A percentile compares a stretch with the other conserved stretches of the same genome.
phyloP scores from a whole-genome alignment of 768 basidiomycete species.

The Mycena galericulata region DNA sequence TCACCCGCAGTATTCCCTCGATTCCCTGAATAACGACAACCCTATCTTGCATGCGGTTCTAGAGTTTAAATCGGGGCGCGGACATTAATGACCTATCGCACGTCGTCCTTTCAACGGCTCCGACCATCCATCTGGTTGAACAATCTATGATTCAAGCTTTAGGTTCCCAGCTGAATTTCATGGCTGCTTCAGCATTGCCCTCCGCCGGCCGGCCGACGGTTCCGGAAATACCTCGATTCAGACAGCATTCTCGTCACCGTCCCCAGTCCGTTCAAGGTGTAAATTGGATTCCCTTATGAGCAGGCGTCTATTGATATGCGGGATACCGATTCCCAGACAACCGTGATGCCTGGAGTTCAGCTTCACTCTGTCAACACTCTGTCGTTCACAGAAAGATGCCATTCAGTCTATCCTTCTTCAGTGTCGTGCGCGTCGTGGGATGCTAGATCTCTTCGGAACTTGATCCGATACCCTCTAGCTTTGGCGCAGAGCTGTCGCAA shows the following conservation, averaged over 20 bases:
- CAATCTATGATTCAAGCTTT: conserved; percentile 4
- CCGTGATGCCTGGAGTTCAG: not conserved
- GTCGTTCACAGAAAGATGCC: not conserved
- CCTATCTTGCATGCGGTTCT: conserved; percentile 1
- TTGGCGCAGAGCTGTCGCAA: not conserved
- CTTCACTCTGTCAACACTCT: not conserved
- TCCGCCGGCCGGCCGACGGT: too few species aligned
- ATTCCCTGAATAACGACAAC: not conserved
- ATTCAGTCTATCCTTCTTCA: not conserved
- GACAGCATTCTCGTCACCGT: too few species aligned
- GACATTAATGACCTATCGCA: not conserved
- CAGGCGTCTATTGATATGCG: too few species aligned
- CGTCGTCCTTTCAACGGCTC: not conserved
- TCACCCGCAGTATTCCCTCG: conserved; percentile 8
- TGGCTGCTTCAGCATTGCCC: too few species aligned
- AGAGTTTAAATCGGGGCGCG: conserved; percentile 10
- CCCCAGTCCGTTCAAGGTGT: too few species aligned
- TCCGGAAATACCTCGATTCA: too few species aligned
- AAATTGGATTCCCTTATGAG: too few species aligned
- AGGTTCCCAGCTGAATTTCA: too few species aligned
- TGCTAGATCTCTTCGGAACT: not conserved
- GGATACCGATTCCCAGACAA: too few species aligned
- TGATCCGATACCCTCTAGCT: conserved; percentile 5
- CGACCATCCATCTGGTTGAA: conserved; percentile 12
- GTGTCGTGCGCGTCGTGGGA: conserved; percentile 14